phyloP scores from a whole-genome alignment of 441 rosid species.

The Dalechampia spathulata region DNA sequence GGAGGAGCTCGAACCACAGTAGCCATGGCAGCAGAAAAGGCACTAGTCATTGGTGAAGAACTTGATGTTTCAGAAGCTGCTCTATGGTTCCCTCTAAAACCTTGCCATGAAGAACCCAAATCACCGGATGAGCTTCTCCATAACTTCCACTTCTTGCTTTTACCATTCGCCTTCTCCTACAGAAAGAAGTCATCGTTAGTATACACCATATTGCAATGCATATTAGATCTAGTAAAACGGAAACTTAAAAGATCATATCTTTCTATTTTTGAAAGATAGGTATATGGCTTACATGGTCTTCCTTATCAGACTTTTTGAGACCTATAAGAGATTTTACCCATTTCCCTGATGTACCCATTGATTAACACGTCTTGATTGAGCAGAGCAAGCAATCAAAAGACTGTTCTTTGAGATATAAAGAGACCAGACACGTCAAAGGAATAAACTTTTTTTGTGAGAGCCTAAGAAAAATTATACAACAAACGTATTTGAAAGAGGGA shows the following conservation, averaged over 20 bases:
- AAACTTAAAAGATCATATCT: too few species aligned
- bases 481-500: too few species aligned
- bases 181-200: not conserved
- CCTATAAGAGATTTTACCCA: constrained; percentile 85
- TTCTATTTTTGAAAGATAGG: not conserved
- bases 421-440: too few species aligned
- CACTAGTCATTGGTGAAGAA: constrained; percentile 36
- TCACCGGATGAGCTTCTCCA: constrained; percentile 77
- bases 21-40: constrained; percentile 78
- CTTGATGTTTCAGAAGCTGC: constrained; percentile 49
- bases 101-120: constrained; percentile 42
- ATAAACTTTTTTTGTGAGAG: too few species aligned
- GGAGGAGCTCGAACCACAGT: constrained; percentile 78
- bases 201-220: too few species aligned
- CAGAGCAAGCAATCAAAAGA: too few species aligned
- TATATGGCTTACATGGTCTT: constrained; percentile 55
- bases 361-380: too few species aligned
- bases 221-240: too few species aligned
- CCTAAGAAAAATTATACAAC: too few species aligned
- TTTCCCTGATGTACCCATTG: constrained; percentile 82
- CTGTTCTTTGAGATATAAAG: too few species aligned
- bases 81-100: constrained; percentile 43
- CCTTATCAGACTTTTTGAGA: constrained; percentile 58
- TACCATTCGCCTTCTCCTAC: constrained; percentile 43
- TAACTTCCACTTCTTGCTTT: constrained; percentile 77